Percentiles rank a stretch among this genome's conserved stretches.
Evolutionary conservation across 2,329 filamentous ascomycete species (phyloP).

Genomic region (Verticillium longisporum): DNA sequence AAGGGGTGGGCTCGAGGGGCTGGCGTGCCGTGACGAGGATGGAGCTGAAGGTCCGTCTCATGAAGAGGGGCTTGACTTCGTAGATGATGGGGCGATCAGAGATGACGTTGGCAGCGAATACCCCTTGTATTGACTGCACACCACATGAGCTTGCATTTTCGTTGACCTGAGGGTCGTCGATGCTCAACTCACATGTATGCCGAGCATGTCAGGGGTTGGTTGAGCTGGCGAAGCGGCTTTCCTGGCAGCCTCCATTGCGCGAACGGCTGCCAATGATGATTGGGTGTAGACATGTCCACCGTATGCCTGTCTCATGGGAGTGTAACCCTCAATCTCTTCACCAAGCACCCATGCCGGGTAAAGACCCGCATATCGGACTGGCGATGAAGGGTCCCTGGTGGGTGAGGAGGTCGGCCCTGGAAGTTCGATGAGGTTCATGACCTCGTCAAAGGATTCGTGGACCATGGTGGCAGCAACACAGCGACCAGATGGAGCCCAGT

Average conservation of each 20-base stretch:
- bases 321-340: conserved; percentile 6
- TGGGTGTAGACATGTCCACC: conserved; percentile 30
- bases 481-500: too few relatives aligned
- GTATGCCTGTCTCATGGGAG: conserved; percentile 18
- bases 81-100: conserved; percentile 47
- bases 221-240: conserved; percentile 1
- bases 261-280: conserved; percentile 26
- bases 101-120: conserved; percentile 41
- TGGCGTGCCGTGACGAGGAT: conserved; percentile 37
- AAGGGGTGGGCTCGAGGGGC: conserved; percentile 5
- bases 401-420: background rate
- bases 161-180: too few relatives aligned
- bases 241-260: conserved; percentile 14
- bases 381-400: background rate
- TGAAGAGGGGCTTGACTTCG: conserved; percentile 34
- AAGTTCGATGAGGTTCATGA: background rate
- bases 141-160: too few relatives aligned
- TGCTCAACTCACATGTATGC: conserved; percentile 28
- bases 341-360: conserved; percentile 10
- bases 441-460: background rate
- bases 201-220: conserved; percentile 13
- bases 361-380: conserved; percentile 7
- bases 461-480: background rate
- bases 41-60: conserved; percentile 42
- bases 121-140: conserved; percentile 46